Conservation (phyloP, 768 basidiomycete genomes). For the Lactarius sp. region DNA sequence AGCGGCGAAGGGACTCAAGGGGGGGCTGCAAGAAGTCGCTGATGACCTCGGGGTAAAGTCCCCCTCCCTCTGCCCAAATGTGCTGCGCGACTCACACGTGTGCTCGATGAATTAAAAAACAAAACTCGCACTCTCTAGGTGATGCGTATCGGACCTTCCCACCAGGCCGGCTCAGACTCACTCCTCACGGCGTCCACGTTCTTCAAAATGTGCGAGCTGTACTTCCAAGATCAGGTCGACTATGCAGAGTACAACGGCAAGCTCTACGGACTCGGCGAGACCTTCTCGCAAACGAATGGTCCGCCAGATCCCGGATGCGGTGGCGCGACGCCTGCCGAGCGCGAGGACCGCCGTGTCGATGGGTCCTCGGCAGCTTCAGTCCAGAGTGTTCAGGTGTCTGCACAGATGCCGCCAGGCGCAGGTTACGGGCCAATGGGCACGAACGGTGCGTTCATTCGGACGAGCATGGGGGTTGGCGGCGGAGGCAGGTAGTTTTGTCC, state of each 20-base stretch:
- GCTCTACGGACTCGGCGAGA: constrained; percentile 78
- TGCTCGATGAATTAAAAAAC: not conserved
- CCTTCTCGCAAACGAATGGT: constrained; percentile 64
- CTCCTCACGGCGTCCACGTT: constrained; percentile 90
- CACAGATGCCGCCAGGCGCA: constrained; percentile 23
- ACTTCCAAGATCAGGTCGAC: constrained; percentile 88
- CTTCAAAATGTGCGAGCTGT: constrained; percentile 91
- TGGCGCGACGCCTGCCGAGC: constrained; percentile 76
- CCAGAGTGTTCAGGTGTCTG: constrained; percentile 12
- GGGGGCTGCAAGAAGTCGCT: constrained; percentile 93
- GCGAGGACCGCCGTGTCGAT: constrained; percentile 58
- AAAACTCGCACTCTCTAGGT: constrained; percentile 47
- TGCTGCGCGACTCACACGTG: constrained; percentile 4
- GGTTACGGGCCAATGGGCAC: constrained; percentile 25
- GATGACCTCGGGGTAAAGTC: constrained; percentile 83
- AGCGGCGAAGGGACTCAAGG: constrained; percentile 70
- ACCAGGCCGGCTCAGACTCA: constrained; percentile 97
- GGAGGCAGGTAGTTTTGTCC: constrained; percentile 19
- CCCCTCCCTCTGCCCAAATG: not conserved
- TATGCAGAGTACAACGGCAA: constrained; percentile 78
- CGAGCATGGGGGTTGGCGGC: constrained; percentile 23
- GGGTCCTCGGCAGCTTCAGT: constrained; percentile 48
- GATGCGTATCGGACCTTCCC: constrained; percentile 81
- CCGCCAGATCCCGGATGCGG: constrained; percentile 60
- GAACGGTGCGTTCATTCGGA: constrained; percentile 24